Conservation (phyloP, 78 protist genomes). For the Cavenderia fasciculata region DNA sequence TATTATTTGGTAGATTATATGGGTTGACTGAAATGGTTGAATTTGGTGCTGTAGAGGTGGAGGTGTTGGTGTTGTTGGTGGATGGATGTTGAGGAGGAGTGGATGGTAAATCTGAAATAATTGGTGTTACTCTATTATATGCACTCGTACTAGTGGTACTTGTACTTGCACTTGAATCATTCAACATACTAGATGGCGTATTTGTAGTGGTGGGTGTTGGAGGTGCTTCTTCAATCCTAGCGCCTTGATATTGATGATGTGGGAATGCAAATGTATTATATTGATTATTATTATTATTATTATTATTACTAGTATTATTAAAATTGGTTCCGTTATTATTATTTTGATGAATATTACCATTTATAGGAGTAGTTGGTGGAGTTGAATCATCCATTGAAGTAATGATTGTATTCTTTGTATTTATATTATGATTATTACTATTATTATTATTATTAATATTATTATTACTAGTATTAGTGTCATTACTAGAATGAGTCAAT, state of each 20-base stretch:
- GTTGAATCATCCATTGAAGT: slow-evolving; percentile 20
- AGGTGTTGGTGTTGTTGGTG: not conserved
- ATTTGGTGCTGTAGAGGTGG: not conserved
- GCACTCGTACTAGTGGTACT: no score
- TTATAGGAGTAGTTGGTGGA: slow-evolving; percentile 34
- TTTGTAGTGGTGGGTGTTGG: not conserved
- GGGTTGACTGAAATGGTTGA: not conserved
- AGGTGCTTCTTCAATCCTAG: slow-evolving; percentile 16
- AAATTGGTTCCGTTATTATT: no score
- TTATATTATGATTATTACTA: not conserved
- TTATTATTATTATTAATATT: not conserved
- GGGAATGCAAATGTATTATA: no score
- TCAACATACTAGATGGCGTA: no score
- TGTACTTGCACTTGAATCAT: no score
- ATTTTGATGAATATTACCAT: not conserved
- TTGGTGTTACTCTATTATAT: no score
- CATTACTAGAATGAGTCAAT: no score
- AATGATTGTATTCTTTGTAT: not conserved
- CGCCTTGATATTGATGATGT: not conserved
- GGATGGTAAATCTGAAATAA: no score
- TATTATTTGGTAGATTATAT: not conserved
- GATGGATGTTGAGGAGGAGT: not conserved
- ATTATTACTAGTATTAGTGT: not conserved
- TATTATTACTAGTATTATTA: no score
- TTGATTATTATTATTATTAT: no score